Percentiles rank a stretch among this genome's conserved stretches.
phyloP scores from a whole-genome alignment of 1,284 basidiomycete species.

The Papiliotrema fonsecae region DNA sequence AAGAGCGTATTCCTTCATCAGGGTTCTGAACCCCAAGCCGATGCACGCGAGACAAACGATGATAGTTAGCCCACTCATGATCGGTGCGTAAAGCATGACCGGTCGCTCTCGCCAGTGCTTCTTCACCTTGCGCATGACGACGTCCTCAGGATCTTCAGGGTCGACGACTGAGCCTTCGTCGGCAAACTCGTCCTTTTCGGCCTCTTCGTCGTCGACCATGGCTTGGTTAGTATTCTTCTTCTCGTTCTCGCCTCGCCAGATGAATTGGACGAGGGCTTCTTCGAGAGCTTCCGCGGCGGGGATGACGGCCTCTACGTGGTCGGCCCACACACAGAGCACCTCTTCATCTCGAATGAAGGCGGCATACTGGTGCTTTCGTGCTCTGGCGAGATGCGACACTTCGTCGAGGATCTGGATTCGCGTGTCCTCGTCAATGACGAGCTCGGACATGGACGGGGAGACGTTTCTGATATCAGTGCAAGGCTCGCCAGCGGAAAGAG shows the following conservation, averaged over 20 bases:
- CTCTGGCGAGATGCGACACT: conserved; percentile 59
- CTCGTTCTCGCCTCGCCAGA: conserved; percentile 56
- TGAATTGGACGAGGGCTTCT: conserved; percentile 70
- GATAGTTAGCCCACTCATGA: conserved; percentile 53
- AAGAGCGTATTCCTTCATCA: conserved; percentile 52
- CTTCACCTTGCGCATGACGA: conserved; percentile 17
- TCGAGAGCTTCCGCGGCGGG: conserved; percentile 60
- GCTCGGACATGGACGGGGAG: conserved; percentile 26
- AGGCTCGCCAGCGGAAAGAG: not conserved
- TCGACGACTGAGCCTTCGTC: conserved; percentile 14
- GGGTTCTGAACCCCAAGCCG: conserved; percentile 36
- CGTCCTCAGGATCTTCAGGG: conserved; percentile 23
- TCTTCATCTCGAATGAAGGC: conserved; percentile 74
- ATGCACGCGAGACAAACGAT: conserved; percentile 27
- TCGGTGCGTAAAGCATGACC: conserved; percentile 50
- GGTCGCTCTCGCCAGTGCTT: conserved; percentile 39
- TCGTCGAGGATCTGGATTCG: conserved; percentile 49
- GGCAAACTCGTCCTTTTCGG: conserved; percentile 33
- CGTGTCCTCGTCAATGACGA: conserved; percentile 35
- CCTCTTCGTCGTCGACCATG: conserved; percentile 28
- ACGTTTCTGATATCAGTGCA: conserved; percentile 14
- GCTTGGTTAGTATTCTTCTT: conserved; percentile 47
- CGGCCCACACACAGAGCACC: conserved; percentile 70
- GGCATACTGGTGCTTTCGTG: conserved; percentile 77
- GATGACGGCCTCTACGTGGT: conserved; percentile 65